phyloP scores from a whole-genome alignment of 192 early-diverging fungal species.

The Gryganskiella cystojenkinii region DNA sequence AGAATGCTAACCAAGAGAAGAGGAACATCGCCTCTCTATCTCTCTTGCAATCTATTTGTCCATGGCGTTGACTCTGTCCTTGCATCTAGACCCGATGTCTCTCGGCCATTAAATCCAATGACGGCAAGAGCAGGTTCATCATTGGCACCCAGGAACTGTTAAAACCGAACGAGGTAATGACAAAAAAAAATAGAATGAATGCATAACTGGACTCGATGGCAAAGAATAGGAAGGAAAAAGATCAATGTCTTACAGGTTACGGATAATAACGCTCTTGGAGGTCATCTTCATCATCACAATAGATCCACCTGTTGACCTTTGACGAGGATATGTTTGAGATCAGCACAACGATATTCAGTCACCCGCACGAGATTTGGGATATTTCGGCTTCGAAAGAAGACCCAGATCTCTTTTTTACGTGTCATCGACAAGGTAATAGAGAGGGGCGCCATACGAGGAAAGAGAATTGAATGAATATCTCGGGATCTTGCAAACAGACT shows the following conservation, averaged over 20 bases:
- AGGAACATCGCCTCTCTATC: constrained; percentile 1
- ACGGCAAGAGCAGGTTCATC: constrained; percentile 77
- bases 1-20: too few species aligned
- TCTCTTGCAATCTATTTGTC: background rate
- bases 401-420: constrained; percentile 70
- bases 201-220: too few species aligned
- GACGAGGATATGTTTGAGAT: constrained; percentile 79
- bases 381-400: constrained; percentile 70
- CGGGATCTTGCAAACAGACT: constrained; percentile 1
- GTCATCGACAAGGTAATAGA: constrained; percentile 57
- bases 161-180: constrained; percentile 68
- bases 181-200: background rate
- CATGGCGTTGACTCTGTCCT: background rate
- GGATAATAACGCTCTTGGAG: too few species aligned
- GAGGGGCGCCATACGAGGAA: background rate
- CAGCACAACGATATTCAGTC: constrained; percentile 64
- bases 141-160: constrained; percentile 73
- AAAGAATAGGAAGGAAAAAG: too few species aligned
- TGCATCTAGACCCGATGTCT: constrained; percentile 66
- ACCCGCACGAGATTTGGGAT: constrained; percentile 73
- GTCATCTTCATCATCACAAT: background rate
- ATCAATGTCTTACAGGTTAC: too few species aligned
- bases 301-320: constrained; percentile 81
- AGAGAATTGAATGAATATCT: background rate
- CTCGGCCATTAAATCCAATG: constrained; percentile 65